Conservation (phyloP, 2,329 filamentous ascomycete genomes). For the Penicillium sp. region DNA sequence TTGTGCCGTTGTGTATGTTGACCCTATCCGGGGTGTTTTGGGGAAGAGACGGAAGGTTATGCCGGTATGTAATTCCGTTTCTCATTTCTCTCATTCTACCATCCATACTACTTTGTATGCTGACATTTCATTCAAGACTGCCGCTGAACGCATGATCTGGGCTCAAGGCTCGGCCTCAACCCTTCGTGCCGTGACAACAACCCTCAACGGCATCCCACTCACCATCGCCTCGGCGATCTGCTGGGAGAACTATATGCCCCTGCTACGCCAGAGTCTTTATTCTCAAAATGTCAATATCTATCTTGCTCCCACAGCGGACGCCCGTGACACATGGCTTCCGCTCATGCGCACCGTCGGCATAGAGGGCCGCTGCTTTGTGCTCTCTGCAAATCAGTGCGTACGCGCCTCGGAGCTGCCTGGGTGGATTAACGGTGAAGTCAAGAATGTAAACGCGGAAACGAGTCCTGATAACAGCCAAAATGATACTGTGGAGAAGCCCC, state of each 20-base stretch:
- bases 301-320: constrained; percentile 84
- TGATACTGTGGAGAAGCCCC: not conserved
- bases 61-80: constrained; percentile 57
- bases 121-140: not conserved
- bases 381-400: constrained; percentile 81
- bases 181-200: constrained; percentile 73
- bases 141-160: constrained; percentile 2
- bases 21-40: constrained; percentile 67
- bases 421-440: constrained; percentile 28
- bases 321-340: constrained; percentile 73
- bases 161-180: constrained; percentile 66
- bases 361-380: constrained; percentile 80
- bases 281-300: constrained; percentile 88
- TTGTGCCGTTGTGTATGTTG: constrained; percentile 78
- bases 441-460: not conserved
- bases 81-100: not conserved
- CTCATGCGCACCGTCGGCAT: constrained; percentile 76
- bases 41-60: constrained; percentile 91
- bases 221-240: constrained; percentile 85
- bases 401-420: constrained; percentile 59
- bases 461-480: not conserved
- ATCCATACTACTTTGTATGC: not conserved
- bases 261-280: constrained; percentile 79
- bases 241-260: constrained; percentile 96
- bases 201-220: constrained; percentile 72